These are phyloP conservation scores for Phascolomyces articulosus DNA, from an alignment of 371 early-diverging fungal species.

Conservation along the genomic window DNA sequence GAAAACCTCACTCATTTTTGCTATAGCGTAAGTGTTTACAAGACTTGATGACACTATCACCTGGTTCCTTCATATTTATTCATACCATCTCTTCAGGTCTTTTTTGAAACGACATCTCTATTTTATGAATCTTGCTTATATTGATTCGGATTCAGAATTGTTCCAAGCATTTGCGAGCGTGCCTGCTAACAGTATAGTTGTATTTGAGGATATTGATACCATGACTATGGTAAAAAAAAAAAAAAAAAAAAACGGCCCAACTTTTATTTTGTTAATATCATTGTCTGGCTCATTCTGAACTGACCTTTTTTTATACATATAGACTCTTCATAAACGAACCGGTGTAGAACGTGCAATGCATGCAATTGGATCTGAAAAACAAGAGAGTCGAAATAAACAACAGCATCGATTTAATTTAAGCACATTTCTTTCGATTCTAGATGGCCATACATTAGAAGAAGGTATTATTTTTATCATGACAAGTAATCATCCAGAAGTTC, in stretches of 20 bases:
- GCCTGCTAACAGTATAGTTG: slow-evolving; percentile 79
- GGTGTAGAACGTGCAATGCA: not conserved
- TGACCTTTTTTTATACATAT: not conserved
- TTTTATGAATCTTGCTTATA: slow-evolving; percentile 72
- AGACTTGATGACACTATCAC: not conserved
- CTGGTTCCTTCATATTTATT: not conserved
- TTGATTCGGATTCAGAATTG: slow-evolving; percentile 66
- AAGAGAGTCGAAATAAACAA: not conserved
- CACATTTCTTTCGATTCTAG: slow-evolving; percentile 80
- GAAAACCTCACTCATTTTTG: slow-evolving; percentile 83
- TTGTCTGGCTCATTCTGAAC: too few species aligned
- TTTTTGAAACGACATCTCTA: slow-evolving; percentile 71
- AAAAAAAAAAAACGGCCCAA: too few species aligned
- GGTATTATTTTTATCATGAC: slow-evolving; percentile 86
- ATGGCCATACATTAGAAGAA: slow-evolving; percentile 81
- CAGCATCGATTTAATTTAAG: slow-evolving; percentile 62
- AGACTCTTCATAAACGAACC: slow-evolving; percentile 6
- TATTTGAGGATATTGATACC: slow-evolving; percentile 91
- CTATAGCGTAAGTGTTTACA: slow-evolving; percentile 59
- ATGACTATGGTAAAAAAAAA: slow-evolving; percentile 52
- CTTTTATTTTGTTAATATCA: too few species aligned
- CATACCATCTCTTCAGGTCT: slow-evolving; percentile 18
- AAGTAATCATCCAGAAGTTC: slow-evolving; percentile 79
- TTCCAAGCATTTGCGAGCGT: slow-evolving; percentile 68
- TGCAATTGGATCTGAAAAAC: not conserved